Evolutionary conservation across 2,329 filamentous ascomycete species (phyloP), one percentile per base, ranked within the genome.

Genomic region (Balansia obtecta): DNA sequence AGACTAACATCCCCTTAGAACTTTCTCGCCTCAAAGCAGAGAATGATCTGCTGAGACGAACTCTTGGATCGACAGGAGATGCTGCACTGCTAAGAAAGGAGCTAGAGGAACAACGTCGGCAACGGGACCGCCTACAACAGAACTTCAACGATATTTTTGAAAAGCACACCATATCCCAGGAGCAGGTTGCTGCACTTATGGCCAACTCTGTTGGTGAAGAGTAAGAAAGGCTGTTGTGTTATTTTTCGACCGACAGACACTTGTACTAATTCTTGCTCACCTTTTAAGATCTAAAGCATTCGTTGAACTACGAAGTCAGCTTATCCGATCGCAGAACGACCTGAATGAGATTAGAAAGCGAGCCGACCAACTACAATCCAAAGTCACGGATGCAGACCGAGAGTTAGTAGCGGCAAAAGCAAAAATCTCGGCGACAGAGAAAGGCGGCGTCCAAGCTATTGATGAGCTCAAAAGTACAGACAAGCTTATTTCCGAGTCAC

Each of bases 11-110:
- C 46, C 69, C 71, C 11, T 63, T 79, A 16, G 76, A 80, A 58
- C 61, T 80, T 20, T 77, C 77, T 32, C 73, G 80, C 34, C 66
- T 84, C 45, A 79, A 76, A 59, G 76, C 80, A 6, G 81, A 84
- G 62, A 82, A 81, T 56, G 72, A 75, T 37, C 62, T 83, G 8
- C 65, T 83, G 12, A 74, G 75, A 52, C 76, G 71, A 53, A 78
- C 72, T 46, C 68, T 78, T 48, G 72, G 72, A 10, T 74, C 73
- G 8, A 72, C 72, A 8, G 74, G 75, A 1, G 77, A 80, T 56
- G 76, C 73, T 50, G 72, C 74, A 42, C 66, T 71, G 42, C 65
- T 83, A 44, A 71, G 77, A 32, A 68, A 70, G 49, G 77, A 83
- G 54, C 66, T 82, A 32, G 79, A 83, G 45, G 71, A 76, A 51